Evolutionary conservation across 2,329 filamentous ascomycete genomes (phyloP), one percentile per base, ranked within the genome.

Genomic region (Ceratocystiopsis sp.): DNA sequence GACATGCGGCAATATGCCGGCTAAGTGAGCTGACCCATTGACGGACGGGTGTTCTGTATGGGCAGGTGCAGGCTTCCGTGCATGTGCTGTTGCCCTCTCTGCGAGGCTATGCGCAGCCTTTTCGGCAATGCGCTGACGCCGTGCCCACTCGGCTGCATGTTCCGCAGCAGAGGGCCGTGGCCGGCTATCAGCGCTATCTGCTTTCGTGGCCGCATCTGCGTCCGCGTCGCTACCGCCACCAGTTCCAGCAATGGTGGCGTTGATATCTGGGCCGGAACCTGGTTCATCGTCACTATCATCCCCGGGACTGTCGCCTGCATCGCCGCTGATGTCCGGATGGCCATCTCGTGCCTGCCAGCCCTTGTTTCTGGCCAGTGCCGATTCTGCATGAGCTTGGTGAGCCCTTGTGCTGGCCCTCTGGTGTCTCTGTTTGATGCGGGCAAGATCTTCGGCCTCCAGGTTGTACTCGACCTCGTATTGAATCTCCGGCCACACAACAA

Each of bases 401-500:
- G 25, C 25, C 25, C 25, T 29, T 29, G 25, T 29, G 10, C 25
- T 29, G 25, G 25, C 25, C 18, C 45, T 45, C 44, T 56, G 55
- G 43, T 56, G 55, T 9, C 46, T 50, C 35, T 46, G 48, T 46
- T 57, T 60, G 35, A 52, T 55, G 15, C 52, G 54, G 13, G 55
- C 52, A 11, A 80, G 64, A 48, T 78, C 71, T 49, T 84, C 78
- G 21, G 71, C 71, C 52, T 80, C 76, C 37, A 84, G 68, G 43
- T 78, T 73, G 51, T 79, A 73, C 42, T 84, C 77, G 3, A 93
- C 85, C 50, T 84, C 79, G 54, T 82, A 79, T 52, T 91, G 78
- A 48, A 93, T 82, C 55, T 89, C 80, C 3, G 82, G 78, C 61
- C 79, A 80, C 37, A 91, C 82, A 41, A 89, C 75, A 37, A 96